Base-by-base conservation (phyloP, 495 filamentous ascomycete species). In the Neurospora cerealis region DNA sequence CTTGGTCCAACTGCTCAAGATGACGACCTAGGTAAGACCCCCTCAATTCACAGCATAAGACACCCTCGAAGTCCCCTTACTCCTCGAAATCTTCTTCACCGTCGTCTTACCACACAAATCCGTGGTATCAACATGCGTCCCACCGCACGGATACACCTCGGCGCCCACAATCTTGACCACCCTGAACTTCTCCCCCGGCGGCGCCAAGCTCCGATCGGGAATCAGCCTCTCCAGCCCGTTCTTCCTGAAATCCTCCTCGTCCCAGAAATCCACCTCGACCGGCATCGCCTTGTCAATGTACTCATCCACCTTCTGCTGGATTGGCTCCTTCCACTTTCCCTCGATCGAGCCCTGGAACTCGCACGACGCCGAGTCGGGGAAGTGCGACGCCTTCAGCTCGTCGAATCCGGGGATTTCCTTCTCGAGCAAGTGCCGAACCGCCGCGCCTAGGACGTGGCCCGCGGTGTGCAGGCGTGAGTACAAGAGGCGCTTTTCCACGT, bases 381-480 rank as follows among this genome's bases (percentile, higher is more conserved):
- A 89, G 77, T 92, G 90, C 0, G 85, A 87, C 7, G 90, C 90
- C 79, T 91, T 91, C 9, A 87, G 77, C 75, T 91, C 89, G 71
- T 88, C 86, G 70, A 90, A 87, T 44, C 81, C 78, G 6, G 78
- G 76, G 37, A 90, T 75, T 46, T 86, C 82, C 13, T 83, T 79
- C 72, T 88, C 84, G 38, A 86, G 77, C 11, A 90, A 83, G 54
- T 85, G 80, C n/a, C 85, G 82, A 37, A 91, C 85, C 5, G 89
- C 89, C 4, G 85, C 74, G 19, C 89, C 87, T 9, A 92, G 83
- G 32, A 91, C 85, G 74, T 92, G 90, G 13, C 90, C 90, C 1
- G 88, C 90, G 1, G 89, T 91, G 77, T 92, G 90, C 5, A 88
- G 83, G 5, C 89, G 86, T 13, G 88, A 91, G 80, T 89, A 86